Evolutionary conservation across 192 early-diverging fungal species (phyloP).

Genomic region (Phycomyces blakesleeanus): DNA sequence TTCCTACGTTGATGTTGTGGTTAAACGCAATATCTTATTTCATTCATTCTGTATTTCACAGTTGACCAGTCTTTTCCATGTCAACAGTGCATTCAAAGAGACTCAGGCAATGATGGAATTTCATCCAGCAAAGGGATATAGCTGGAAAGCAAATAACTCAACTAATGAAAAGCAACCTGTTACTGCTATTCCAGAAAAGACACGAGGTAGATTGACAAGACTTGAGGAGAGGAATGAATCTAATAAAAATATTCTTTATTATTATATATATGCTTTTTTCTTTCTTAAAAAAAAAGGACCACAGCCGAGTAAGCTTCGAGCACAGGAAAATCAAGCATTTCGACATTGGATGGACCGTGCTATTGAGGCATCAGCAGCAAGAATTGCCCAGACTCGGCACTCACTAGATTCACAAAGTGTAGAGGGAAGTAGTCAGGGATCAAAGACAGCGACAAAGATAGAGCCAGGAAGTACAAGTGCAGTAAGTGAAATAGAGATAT

Average conservation of each 20-base stretch:
- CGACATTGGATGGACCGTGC: conserved; percentile 29
- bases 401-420: not conserved
- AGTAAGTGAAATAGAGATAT: conserved; percentile 1
- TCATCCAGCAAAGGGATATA: conserved; percentile 56
- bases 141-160: conserved; percentile 38
- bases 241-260: not conserved
- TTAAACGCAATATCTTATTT: not conserved
- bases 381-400: conserved; percentile 15
- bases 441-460: not conserved
- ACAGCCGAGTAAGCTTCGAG: conserved; percentile 11
- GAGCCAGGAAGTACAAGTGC: not conserved
- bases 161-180: not conserved
- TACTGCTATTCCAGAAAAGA: not conserved
- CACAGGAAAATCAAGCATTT: conserved; percentile 32
- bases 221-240: too few relatives aligned
- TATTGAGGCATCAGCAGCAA: conserved; percentile 28
- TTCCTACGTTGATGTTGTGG: not conserved
- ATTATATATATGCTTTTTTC: not conserved
- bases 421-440: not conserved
- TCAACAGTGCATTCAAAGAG: conserved; percentile 56
- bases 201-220: not conserved
- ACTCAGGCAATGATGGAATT: conserved; percentile 50
- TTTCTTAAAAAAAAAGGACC: too few relatives aligned
- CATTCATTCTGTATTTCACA: conserved; percentile 6
- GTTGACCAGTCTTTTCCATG: conserved; percentile 49